Base-by-base conservation (phyloP, 2,329 filamentous ascomycete species). In the Nigrospora sphaerica region DNA sequence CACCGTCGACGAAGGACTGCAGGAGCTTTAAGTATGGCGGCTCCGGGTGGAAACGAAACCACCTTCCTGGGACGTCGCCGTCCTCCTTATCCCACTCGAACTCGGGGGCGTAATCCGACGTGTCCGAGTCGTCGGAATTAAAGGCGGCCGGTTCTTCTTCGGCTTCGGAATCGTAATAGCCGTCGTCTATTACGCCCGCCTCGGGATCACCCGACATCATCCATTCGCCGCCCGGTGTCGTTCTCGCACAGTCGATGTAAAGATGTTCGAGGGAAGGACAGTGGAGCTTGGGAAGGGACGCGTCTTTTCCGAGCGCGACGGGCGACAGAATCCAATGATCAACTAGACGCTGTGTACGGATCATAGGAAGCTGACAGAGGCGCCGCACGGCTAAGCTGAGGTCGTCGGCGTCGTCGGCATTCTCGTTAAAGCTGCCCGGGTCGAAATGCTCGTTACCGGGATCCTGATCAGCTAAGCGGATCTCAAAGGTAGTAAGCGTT, bases 81-180 rank as follows among this genome's bases (percentile, higher is more conserved):
- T 41, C 44, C 3, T n/a, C 12, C 44, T 32, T 41, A 16, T 41
- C 38, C 44, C 44, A 46, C 7, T 13, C 44, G 18, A 41, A 46
- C 31, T 46, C 44, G 28, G 44, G 44, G 14, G 28, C 17, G 36
- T 39, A 46, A 18, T 46, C 44, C 16, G 44, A 46, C 28, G 44
- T 46, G 38, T 46, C 38, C 38, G 44, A 46, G 32, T 40, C 38
- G 37, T 46, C 44, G 6, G 44, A 40, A 12, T 46, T 37, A 19
- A 46, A 41, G 28, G 44, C 34, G 28, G 38, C 44, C 5, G 44
- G 44, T 0, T 38, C 14, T 12, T 46, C 44, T 9, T 35, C 44
- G 1, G 14, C 38, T 2, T 13, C 23, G 2, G 38, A 41, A 11
- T 28, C 18, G 2, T 11, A 41, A 10, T 46, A 35, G 11, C 32